Evolutionary conservation across 2,329 filamentous ascomycete genomes (phyloP).

Genomic region (Byssoonygena ceratinophila): DNA sequence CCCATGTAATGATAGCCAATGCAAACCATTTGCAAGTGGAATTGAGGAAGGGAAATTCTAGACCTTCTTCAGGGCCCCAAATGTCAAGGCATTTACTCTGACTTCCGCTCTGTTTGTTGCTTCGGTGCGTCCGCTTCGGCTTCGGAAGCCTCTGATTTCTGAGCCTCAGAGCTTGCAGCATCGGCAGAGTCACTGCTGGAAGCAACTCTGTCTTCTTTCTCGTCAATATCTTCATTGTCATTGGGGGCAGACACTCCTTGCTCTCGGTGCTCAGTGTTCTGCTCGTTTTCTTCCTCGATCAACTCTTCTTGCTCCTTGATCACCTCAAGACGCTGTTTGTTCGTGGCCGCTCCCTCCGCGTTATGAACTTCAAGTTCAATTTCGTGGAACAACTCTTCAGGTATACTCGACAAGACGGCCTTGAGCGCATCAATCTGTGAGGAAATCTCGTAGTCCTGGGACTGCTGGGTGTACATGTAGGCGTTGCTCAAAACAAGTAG

Average conservation of each 20-base stretch:
- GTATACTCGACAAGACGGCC: slow-evolving; percentile 84
- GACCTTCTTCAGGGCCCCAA: background rate
- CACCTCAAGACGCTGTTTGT: slow-evolving; percentile 97
- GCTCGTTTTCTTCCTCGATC: slow-evolving; percentile 92
- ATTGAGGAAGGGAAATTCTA: too few species aligned
- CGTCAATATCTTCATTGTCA: slow-evolving; percentile 86
- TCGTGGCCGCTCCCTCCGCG: slow-evolving; percentile 91
- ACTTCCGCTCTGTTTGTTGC: slow-evolving; percentile 23
- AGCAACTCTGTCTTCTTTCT: slow-evolving; percentile 53
- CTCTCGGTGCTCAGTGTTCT: slow-evolving; percentile 70
- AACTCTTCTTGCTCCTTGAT: slow-evolving; percentile 97
- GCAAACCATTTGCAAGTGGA: too few species aligned
- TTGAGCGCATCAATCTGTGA: slow-evolving; percentile 88
- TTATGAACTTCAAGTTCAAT: slow-evolving; percentile 97
- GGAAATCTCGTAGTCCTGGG: slow-evolving; percentile 70
- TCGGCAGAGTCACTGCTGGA: slow-evolving; percentile 22
- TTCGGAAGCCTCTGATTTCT: slow-evolving; percentile 39
- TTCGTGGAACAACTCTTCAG: slow-evolving; percentile 97
- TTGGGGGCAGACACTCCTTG: slow-evolving; percentile 64
- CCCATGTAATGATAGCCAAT: too few species aligned
- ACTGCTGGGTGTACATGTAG: slow-evolving; percentile 75
- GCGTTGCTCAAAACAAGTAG: slow-evolving; percentile 92
- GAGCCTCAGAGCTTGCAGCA: slow-evolving; percentile 45
- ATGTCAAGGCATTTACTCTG: slow-evolving; percentile 14
- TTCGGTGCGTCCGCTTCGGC: slow-evolving; percentile 27